phyloP scores from a whole-genome alignment of 805 yeast genomes.

The Myxozyma geophila region DNA sequence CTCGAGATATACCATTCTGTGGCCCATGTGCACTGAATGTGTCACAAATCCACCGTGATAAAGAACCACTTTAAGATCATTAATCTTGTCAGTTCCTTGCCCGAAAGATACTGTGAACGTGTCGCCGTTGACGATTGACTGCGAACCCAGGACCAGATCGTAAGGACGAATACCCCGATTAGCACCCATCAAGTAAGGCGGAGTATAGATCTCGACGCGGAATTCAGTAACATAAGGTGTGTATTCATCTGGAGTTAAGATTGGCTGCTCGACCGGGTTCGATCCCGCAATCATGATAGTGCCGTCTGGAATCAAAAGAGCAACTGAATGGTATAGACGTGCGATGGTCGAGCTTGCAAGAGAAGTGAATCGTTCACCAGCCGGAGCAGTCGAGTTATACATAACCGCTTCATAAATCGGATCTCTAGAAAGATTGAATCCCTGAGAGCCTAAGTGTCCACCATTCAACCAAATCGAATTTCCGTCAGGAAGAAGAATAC shows the following conservation, averaged over 20 bases:
- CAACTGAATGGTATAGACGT: conserved; percentile 32
- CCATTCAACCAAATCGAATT: conserved; percentile 31
- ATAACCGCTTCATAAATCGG: conserved; percentile 27
- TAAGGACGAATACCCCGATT: conserved; percentile 24
- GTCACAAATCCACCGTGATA: conserved; percentile 33
- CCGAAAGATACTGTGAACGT: conserved; percentile 14
- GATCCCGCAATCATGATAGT: conserved; percentile 34
- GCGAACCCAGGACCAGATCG: conserved; percentile 12
- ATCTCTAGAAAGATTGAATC: conserved; percentile 30
- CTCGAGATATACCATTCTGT: conserved; percentile 32
- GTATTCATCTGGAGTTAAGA: conserved; percentile 23
- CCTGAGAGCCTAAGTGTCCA: conserved; percentile 29
- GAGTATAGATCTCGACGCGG: conserved; percentile 34
- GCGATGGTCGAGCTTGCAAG: conserved; percentile 32
- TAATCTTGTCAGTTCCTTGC: conserved; percentile 5
- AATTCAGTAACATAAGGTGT: conserved; percentile 34
- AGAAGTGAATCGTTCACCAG: conserved; percentile 22
- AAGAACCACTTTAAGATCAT: conserved; percentile 20
- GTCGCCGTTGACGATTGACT: conserved; percentile 20
- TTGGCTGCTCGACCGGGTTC: conserved; percentile 34
- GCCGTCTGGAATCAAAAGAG: conserved; percentile 28
- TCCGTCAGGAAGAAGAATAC: conserved; percentile 31
- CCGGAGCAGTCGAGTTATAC: conserved; percentile 16
- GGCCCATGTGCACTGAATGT: conserved; percentile 35
- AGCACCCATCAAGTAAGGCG: conserved; percentile 32